phyloP scores from a whole-genome alignment of 2,329 filamentous ascomycete species.

The Fusarium nygamai region DNA sequence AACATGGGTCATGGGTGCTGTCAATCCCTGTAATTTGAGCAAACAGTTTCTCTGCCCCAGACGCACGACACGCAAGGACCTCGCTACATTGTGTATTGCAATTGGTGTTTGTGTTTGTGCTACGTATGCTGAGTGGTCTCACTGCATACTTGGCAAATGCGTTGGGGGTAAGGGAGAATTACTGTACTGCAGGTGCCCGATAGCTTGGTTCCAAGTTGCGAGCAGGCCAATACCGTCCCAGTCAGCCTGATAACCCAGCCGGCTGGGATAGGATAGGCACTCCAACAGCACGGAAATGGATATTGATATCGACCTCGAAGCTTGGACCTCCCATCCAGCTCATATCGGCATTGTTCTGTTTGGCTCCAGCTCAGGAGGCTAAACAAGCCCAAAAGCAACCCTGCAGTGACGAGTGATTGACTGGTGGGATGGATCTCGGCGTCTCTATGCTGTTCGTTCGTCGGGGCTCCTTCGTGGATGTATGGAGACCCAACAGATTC shows the following conservation, averaged over 20 bases:
- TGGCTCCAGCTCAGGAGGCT: not conserved
- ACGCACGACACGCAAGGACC: constrained; percentile 18
- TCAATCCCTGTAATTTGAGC: constrained; percentile 22
- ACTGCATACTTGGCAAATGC: constrained; percentile 9
- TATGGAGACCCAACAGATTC: constrained; percentile 31
- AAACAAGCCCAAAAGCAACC: constrained; percentile 28
- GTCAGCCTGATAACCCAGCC: constrained; percentile 11
- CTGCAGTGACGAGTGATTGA: constrained; percentile 13
- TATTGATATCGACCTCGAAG: constrained; percentile 9
- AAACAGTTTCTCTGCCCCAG: constrained; percentile 25
- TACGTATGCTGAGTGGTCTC: constrained; percentile 3
- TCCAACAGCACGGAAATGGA: not conserved
- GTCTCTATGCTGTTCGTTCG: constrained; percentile 9
- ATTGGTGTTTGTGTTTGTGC: constrained; percentile 19
- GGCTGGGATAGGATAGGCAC: not conserved
- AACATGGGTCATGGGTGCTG: constrained; percentile 11
- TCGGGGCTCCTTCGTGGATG: not conserved
- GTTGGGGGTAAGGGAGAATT: constrained; percentile 8
- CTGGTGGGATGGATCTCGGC: constrained; percentile 11
- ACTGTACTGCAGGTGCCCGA: constrained; percentile 31
- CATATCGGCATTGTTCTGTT: constrained; percentile 23
- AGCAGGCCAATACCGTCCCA: not conserved
- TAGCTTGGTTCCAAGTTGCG: constrained; percentile 17
- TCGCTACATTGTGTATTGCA: constrained; percentile 13
- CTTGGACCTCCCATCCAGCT: constrained; percentile 8